Base-by-base conservation (phyloP, 2,329 filamentous ascomycete species). In the Talaromyces rugulosus region DNA sequence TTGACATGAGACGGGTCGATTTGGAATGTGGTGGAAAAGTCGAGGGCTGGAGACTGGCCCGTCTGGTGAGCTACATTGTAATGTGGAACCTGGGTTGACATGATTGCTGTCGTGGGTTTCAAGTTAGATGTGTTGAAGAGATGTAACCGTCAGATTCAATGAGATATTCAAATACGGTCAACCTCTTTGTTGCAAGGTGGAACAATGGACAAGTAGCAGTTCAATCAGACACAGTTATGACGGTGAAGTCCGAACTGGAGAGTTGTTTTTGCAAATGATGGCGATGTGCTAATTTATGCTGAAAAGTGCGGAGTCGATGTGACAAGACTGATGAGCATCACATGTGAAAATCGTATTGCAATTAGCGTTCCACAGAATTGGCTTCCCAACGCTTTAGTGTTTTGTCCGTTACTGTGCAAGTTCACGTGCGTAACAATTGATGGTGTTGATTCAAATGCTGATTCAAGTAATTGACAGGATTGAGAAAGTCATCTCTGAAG, bases 1-100 rank as follows among this genome's bases (percentile, higher is more conserved):
- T 61, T 61, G 16, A 66, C 59, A 60, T 62, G 63, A 16, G 57
- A 53, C 34, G 58, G 30, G 36, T 65, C 59, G 28, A 59, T 54
- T 16, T 59, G 28, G 28, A 59, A 33, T 6, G 56, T 34, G n/a
- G 58, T 33, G 30, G 58, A 59, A 28, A 52, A 59, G 30, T 59
- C 58, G 42, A 59, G 44, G 23, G 42, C 40, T 36, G 58, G 58
- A 30, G 50, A 59, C 16, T 40, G 58, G 12, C 58, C 40, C 7
- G 36, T 58, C 23, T 23, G 11, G 34, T 42, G 36, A 12, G 36
- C 56, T 34, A 58, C 40, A 23, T n/a, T 44, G 40, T 58, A 50
- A 28, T 7, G 36, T 3, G 56, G 56, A 18, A 47, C 23, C 5
- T 50, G 18, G 6, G 23, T 27, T 4, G 56, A 31, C 56, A 58